Base-by-base conservation (phyloP, 2,329 filamentous ascomycete genomes). In the Chaetomiaceae sp. region DNA sequence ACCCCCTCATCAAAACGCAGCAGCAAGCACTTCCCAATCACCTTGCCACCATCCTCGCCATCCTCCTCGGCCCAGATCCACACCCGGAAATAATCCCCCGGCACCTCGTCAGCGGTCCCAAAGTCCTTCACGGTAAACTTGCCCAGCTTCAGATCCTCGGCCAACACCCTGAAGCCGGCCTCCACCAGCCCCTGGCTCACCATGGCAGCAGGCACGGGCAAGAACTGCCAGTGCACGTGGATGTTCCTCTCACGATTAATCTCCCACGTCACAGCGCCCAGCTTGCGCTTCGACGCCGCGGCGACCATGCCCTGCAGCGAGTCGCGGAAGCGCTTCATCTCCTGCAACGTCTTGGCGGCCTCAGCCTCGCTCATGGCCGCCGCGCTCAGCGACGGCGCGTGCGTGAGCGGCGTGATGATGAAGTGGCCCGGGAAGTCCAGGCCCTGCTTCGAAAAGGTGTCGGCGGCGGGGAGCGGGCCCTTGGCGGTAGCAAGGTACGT, bases 211-310 rank as follows among this genome's bases (percentile, higher is more conserved):
- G 86, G 80, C 0, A 95, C 74, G 1, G 93, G 89, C 25, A 97
- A 72, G 59, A 95, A 86, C 68, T 99, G 95, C 93, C 91, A 96
- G 64, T 97, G 92, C 1, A 85, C 78, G 65, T 99, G 93, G 50
- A 97, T 83, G 48, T 93, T 89, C 45, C 80, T 79, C 4, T 76
- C 76, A 44, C 90, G 85, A 64, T 85, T 92, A 61, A 99, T 91
- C 70, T 97, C 93, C 83, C 89, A 99, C 0, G 89, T 93, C 1
- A 97, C 86, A 2, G 84, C 81, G 14, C 92, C 93, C 1, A 96
- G 81, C 56, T 78, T 78, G 55, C 78, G 71, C 63, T 71, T 66
- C 51, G 73, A 75, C 53, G 67, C 68, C 19, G 67, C 70, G n/a
- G 73, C 70, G 12, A 96, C 74, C 87, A 96, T 95, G 40, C 75